These are phyloP conservation scores for Stentor roeselii DNA, from an alignment of 73 alveolate genomes.

Conservation along the genomic window DNA sequence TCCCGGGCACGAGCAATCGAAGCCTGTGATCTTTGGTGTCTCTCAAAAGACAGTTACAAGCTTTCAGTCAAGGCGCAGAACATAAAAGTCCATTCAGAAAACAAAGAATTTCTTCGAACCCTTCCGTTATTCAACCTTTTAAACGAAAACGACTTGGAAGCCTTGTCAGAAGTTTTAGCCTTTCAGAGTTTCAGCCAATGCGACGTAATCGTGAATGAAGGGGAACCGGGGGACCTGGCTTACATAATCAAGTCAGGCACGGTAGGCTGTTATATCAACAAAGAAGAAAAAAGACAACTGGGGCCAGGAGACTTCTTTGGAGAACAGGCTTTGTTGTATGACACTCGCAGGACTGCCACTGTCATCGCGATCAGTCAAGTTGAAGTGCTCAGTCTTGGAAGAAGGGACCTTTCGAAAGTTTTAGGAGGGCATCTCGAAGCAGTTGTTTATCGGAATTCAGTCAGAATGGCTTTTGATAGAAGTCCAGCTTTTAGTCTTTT, in stretches of 20 bases:
- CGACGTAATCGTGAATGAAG: slow-evolving; percentile 66
- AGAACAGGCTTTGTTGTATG: slow-evolving; percentile 43
- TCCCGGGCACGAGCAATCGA: slow-evolving; percentile 73
- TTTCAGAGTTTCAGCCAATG: slow-evolving; percentile 30
- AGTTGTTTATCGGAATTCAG: slow-evolving; percentile 19
- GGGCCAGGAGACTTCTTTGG: slow-evolving; percentile 56
- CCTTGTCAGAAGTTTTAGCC: neutral
- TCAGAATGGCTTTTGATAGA: slow-evolving; percentile 6
- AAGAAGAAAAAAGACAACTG: slow-evolving; percentile 48
- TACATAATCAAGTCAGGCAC: slow-evolving; percentile 67
- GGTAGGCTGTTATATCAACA: slow-evolving; percentile 54
- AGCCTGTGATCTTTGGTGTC: slow-evolving; percentile 75
- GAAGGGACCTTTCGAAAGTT: neutral
- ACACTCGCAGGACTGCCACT: slow-evolving; percentile 39
- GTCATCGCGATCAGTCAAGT: slow-evolving; percentile 24
- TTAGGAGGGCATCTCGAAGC: slow-evolving; percentile 14
- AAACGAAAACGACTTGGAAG: neutral
- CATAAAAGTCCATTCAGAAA: slow-evolving; percentile 37
- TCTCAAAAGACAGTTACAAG: slow-evolving; percentile 84
- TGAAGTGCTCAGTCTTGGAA: neutral
- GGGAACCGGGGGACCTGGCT: slow-evolving; percentile 79
- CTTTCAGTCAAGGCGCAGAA: slow-evolving; percentile 42
- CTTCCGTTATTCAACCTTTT: slow-evolving; percentile 31
- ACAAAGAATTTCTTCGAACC: slow-evolving; percentile 31
- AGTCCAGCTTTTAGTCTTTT: neutral